These are phyloP conservation scores for Diaporthe capsici DNA, from an alignment of 2,329 filamentous ascomycete genomes.

Conservation along the genomic window DNA sequence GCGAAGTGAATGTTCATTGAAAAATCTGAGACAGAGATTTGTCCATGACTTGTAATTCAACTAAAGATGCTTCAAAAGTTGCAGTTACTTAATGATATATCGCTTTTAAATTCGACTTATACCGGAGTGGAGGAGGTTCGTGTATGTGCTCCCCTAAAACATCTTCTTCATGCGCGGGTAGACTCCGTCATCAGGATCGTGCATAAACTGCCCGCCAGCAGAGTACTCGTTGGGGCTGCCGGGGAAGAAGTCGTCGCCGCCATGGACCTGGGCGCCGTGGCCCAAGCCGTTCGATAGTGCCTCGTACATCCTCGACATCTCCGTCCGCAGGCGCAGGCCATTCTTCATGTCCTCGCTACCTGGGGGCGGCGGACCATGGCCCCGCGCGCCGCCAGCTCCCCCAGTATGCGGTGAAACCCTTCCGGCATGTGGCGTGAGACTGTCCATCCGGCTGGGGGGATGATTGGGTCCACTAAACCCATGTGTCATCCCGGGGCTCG, in stretches of 20 bases:
- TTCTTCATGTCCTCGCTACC: conserved; percentile 51
- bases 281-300: conserved; percentile 51
- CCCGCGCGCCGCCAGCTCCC: not conserved
- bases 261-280: conserved; percentile 22
- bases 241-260: conserved; percentile 20
- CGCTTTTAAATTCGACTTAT: not conserved
- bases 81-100: not conserved
- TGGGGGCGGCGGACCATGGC: not conserved
- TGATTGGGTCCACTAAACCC: conserved; percentile 6
- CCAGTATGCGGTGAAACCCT: conserved; percentile 9
- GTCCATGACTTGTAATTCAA: not conserved
- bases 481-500: conserved; percentile 32
- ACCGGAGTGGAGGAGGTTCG: not conserved
- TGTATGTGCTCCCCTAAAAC: conserved; percentile 25
- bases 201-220: conserved; percentile 16
- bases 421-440: conserved; percentile 37
- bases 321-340: conserved; percentile 64
- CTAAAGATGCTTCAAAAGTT: conserved; percentile 8
- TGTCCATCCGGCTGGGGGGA: conserved; percentile 36
- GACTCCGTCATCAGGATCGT: conserved; percentile 12
- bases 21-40: not conserved
- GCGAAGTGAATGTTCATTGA: not conserved
- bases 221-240: conserved; percentile 6
- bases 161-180: conserved; percentile 38
- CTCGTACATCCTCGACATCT: conserved; percentile 67